phyloP scores from a whole-genome alignment of 768 basidiomycete species.

The Imleria badia region DNA sequence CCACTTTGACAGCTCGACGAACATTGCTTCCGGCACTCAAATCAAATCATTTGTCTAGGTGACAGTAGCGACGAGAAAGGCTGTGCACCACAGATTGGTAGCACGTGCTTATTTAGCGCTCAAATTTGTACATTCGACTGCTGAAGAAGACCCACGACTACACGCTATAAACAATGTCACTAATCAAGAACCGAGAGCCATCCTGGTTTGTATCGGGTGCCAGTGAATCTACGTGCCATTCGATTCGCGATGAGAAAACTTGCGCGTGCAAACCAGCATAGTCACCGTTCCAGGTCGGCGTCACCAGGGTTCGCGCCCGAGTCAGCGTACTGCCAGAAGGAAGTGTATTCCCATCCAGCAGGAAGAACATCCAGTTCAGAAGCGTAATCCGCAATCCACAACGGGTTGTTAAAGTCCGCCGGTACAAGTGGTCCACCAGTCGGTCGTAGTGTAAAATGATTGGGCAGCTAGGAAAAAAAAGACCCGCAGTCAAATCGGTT shows the following conservation, averaged over 20 bases:
- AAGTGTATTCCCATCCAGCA: constrained; percentile 54
- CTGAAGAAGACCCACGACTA: no score
- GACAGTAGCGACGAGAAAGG: no score
- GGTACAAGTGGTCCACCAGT: constrained; percentile 71
- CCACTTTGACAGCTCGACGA: neutral
- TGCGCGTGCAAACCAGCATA: constrained; percentile 41
- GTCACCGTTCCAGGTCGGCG: constrained; percentile 58
- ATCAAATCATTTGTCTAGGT: no score
- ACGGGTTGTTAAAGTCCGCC: constrained; percentile 55
- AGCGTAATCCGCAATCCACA: constrained; percentile 60
- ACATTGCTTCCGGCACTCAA: neutral
- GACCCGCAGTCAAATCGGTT: neutral
- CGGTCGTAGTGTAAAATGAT: constrained; percentile 64
- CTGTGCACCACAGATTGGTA: no score
- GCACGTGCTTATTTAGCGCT: no score
- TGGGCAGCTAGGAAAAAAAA: constrained; percentile 37
- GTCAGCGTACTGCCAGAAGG: constrained; percentile 64
- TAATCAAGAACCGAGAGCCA: constrained; percentile 18
- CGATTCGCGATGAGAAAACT: neutral
- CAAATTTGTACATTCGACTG: no score
- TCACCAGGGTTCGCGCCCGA: constrained; percentile 58
- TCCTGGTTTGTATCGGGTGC: constrained; percentile 3
- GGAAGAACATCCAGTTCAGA: constrained; percentile 53
- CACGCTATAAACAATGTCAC: no score
- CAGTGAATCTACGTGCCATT: neutral